A percentile compares a stretch with the other conserved stretches of the same genome.
phyloP scores from a whole-genome alignment of 768 basidiomycete species.

The Tephrocybe sp. region DNA sequence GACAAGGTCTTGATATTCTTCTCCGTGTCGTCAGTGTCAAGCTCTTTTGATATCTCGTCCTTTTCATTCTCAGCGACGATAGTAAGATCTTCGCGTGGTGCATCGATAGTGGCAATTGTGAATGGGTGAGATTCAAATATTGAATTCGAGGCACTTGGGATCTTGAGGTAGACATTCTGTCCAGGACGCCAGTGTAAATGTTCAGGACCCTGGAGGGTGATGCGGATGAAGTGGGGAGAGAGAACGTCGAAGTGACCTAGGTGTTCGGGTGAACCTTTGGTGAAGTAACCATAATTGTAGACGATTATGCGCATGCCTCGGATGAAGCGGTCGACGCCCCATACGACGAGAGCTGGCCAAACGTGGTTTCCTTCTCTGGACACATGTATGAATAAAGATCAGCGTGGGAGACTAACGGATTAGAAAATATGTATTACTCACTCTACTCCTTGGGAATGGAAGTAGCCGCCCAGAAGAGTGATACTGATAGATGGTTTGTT shows the following conservation, averaged over 20 bases:
- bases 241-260: conserved; percentile 41
- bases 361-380: conserved; percentile 26
- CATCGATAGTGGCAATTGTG: conserved; percentile 50
- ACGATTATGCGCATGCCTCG: conserved; percentile 43
- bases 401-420: neutral
- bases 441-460: conserved; percentile 33
- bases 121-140: conserved; percentile 61
- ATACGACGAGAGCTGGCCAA: conserved; percentile 52
- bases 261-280: conserved; percentile 21
- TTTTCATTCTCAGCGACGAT: neutral
- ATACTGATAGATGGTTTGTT: conserved; percentile 28
- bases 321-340: conserved; percentile 53
- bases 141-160: conserved; percentile 42
- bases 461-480: conserved; percentile 38
- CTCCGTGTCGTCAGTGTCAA: neutral
- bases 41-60: neutral
- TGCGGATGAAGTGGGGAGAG: conserved; percentile 43
- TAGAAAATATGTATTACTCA: conserved; percentile 19
- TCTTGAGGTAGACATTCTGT: conserved; percentile 49
- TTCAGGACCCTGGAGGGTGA: conserved; percentile 39
- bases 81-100: neutral
- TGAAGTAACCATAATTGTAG: conserved; percentile 42
- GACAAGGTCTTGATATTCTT: conserved; percentile 26
- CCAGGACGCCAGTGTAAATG: conserved; percentile 48
- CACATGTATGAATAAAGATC: neutral